Conservation (phyloP, 2,329 filamentous ascomycete genomes). For the Diaporthe sp. region DNA sequence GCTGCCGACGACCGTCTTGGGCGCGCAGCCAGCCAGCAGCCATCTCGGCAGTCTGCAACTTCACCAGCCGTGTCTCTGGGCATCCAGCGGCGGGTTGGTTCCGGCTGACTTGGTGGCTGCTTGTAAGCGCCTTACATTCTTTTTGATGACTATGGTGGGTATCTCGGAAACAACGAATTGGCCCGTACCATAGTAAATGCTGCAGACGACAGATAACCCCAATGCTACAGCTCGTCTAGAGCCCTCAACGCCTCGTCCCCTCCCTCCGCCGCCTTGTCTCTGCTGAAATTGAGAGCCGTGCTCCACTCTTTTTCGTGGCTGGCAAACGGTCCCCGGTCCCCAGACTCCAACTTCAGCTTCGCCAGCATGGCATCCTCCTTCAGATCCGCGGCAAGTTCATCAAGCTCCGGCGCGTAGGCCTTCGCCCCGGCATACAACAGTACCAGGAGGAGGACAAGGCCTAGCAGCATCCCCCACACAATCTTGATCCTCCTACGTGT, state of each 20-base stretch:
- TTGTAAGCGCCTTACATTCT: constrained; percentile 14
- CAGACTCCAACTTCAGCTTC: constrained; percentile 28
- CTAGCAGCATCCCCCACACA: constrained; percentile 69
- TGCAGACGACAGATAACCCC: constrained; percentile 3
- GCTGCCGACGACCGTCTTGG: constrained; percentile 21
- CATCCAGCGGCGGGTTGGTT: background rate
- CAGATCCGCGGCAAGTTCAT: constrained; percentile 29
- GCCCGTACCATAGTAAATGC: background rate
- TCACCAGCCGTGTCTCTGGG: background rate
- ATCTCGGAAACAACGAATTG: constrained; percentile 6
- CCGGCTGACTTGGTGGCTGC: constrained; percentile 4
- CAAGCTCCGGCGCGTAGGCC: constrained; percentile 26
- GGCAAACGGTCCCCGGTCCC: background rate
- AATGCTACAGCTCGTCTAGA: constrained; percentile 46
- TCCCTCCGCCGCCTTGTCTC: constrained; percentile 33
- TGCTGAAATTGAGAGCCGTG: constrained; percentile 41
- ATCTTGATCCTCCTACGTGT: constrained; percentile 71
- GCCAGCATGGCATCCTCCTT: constrained; percentile 27
- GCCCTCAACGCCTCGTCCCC: constrained; percentile 43
- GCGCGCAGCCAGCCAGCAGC: background rate
- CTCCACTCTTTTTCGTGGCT: constrained; percentile 39
- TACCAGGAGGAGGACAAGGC: constrained; percentile 58
- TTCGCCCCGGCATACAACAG: constrained; percentile 50
- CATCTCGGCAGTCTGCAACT: constrained; percentile 16
- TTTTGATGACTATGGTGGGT: background rate